A percentile compares a stretch with the other conserved stretches of the same genome.
Evolutionary conservation across 2,329 filamentous ascomycete species (phyloP).

Genomic region (Teratosphaeria gauchensis): DNA sequence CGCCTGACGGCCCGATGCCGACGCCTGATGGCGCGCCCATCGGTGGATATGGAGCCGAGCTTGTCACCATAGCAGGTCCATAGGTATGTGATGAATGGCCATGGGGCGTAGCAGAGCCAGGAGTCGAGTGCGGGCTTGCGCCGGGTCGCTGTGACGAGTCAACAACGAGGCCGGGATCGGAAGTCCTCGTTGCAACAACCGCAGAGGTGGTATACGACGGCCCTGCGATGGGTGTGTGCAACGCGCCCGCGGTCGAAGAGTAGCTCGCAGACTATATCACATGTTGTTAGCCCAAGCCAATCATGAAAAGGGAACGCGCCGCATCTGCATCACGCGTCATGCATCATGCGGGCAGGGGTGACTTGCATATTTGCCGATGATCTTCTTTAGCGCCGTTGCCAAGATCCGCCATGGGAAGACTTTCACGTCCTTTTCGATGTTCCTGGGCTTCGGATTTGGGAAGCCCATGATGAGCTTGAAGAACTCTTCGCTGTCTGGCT

Average conservation of each 20-base stretch:
- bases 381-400: constrained; percentile 82
- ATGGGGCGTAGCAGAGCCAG: constrained; percentile 24
- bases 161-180: constrained; percentile 34
- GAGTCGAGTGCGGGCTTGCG: constrained; percentile 22
- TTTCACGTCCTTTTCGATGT: constrained; percentile 99
- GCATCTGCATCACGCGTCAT: constrained; percentile 17
- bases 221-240: constrained; percentile 24
- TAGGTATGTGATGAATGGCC: constrained; percentile 18
- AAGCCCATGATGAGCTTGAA: constrained; percentile 99
- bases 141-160: constrained; percentile 31
- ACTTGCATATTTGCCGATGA: constrained; percentile 89
- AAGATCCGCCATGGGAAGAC: constrained; percentile 96
- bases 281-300: constrained; percentile 11
- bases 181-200: constrained; percentile 26
- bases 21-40: constrained; percentile 21
- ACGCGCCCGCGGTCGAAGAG: constrained; percentile 50
- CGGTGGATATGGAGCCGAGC: constrained; percentile 16
- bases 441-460: constrained; percentile 85
- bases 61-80: constrained; percentile 18
- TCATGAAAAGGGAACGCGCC: not conserved
- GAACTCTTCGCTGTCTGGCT: constrained; percentile 87
- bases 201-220: constrained; percentile 13
- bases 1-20: constrained; percentile 26
- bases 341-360: constrained; percentile 10
- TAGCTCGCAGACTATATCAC: constrained; percentile 53